Base-by-base conservation (phyloP, 2,329 filamentous ascomycete species). In the Bipolaris oryzae region DNA sequence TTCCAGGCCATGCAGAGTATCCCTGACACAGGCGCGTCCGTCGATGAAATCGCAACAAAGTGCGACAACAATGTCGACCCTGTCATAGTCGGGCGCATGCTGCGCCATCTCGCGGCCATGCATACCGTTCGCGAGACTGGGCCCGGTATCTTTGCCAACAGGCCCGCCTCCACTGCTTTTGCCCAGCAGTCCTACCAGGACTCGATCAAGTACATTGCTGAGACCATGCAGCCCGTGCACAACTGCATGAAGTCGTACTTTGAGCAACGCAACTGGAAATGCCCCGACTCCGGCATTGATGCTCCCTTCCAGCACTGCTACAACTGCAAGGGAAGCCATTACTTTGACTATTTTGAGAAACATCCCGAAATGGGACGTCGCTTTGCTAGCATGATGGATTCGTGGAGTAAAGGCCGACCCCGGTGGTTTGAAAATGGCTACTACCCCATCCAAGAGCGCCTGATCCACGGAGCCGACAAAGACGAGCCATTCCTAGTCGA, bases 361-460 rank as follows among this genome's bases (percentile, higher is more conserved):
- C 57, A 49, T 7, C 66, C 55, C 1, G 65, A 68, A n/a, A 63
- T 68, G 60, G 68, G 68, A 1, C 48, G 62, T 6, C 37, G 67
- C 4, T 71, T 71, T 43, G 68, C 62, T 7, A 68, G 66, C 31
- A 71, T 71, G 68, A 71, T 71, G 66, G 61, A 63, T 21, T 50
- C 59, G 13, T 71, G 66, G 67, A 71, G 67, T 48, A 62, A 61
- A 21, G 69, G 69, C 0, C 56, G 67, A 9, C 67, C 66, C 38
- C 28, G 64, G 7, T 70, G 66, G 67, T 69, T 70, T 33, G 47
- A 55, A 7, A 16, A 47, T 3, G 65, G 57, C 1, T 70, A 64
- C 38, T 71, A 71, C 21, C 68, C 69, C 2, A 67, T 71, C 1
- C 38, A 57, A 3, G 65, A 70, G 34, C 58, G 66, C n/a, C 35